Base-by-base conservation (phyloP, 371 early-diverging fungal genomes). In the Rhizopus sp. region DNA sequence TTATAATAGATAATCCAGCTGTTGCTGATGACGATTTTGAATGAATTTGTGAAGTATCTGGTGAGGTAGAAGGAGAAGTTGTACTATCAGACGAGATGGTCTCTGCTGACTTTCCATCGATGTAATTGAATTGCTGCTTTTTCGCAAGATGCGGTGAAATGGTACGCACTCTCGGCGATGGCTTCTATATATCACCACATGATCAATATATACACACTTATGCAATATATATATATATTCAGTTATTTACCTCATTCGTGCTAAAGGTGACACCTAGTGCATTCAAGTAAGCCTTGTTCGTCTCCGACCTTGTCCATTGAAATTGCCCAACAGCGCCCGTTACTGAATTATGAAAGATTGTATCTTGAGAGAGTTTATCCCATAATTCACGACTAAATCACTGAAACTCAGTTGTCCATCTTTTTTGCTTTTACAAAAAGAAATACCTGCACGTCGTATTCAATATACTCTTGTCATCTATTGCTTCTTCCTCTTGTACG, bases 221-320 rank as follows among this genome's bases (percentile, higher is more conserved):
- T 42, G 15, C 42, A 46, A 48, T 31, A 48, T 7, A 9, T 13
- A 9, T 13, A 49, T 0, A n/a, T n/a, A 4, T 10, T 23, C 10
- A 31, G 49, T 50, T 9, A 9, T 50, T 44, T 57, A 63, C 63
- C 17, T 63, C 76, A 15, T 76, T 72, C 42, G 63, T 62, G 39
- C 64, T 80, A 40, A 80, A 70, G 0, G 69, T 70, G 2, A 80
- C 77, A 33, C 80, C 80, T 10, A 80, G 49, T 45, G 80, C 77
- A 53, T 68, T 64, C 39, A 80, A 48, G 49, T 80, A 80, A 2
- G 69, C 66, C 42, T 68, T 66, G 47, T 77, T 77, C n/a, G 73
- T 69, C 45, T 80, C 75, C n/a, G 80, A 80, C 37, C 77, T 67
- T 42, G 73, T 77, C 80, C 80, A 80, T 38, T 77, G 80, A 48